phyloP scores from a whole-genome alignment of 2,329 filamentous ascomycete genomes.

The Arthroderma sp. region DNA sequence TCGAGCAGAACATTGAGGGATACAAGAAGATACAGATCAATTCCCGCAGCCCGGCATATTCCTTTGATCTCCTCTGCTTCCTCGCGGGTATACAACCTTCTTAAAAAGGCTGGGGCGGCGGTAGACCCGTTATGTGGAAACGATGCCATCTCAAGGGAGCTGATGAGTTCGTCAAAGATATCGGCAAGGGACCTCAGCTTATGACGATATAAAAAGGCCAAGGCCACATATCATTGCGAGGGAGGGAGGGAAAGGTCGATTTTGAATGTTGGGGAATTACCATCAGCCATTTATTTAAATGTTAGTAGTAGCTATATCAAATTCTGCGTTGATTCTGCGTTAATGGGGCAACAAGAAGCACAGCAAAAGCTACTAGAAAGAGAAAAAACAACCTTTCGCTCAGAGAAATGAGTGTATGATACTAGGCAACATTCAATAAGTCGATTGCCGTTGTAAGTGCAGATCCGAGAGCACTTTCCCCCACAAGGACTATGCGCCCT shows the following conservation, averaged over 20 bases:
- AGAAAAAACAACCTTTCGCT: neutral
- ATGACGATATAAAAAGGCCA: slow-evolving; percentile 37
- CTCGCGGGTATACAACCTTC: slow-evolving; percentile 41
- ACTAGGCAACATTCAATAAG: neutral
- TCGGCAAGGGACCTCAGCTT: slow-evolving; percentile 34
- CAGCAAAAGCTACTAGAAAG: neutral
- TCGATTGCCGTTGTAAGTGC: too few relatives aligned
- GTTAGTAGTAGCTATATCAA: neutral
- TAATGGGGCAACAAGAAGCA: neutral
- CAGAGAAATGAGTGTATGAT: too few relatives aligned
- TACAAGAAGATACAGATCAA: slow-evolving; percentile 49
- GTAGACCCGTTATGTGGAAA: slow-evolving; percentile 21
- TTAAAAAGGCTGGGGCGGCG: slow-evolving; percentile 37
- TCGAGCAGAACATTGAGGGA: slow-evolving; percentile 53
- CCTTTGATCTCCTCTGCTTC: slow-evolving; percentile 52
- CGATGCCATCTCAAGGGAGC: slow-evolving; percentile 21
- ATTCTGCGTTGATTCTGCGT: neutral
- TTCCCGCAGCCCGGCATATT: slow-evolving; percentile 39
- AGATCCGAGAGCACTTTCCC: too few relatives aligned
- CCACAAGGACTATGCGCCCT: too few relatives aligned
- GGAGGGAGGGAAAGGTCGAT: slow-evolving; percentile 47
- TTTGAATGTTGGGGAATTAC: slow-evolving; percentile 29
- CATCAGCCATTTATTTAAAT: neutral
- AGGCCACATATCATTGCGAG: slow-evolving; percentile 38
- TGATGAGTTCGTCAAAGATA: slow-evolving; percentile 43